Evolutionary conservation across 2,329 filamentous ascomycete species (phyloP), one percentile per base, ranked within the genome.

Genomic region (Colletotrichum liaoningense): DNA sequence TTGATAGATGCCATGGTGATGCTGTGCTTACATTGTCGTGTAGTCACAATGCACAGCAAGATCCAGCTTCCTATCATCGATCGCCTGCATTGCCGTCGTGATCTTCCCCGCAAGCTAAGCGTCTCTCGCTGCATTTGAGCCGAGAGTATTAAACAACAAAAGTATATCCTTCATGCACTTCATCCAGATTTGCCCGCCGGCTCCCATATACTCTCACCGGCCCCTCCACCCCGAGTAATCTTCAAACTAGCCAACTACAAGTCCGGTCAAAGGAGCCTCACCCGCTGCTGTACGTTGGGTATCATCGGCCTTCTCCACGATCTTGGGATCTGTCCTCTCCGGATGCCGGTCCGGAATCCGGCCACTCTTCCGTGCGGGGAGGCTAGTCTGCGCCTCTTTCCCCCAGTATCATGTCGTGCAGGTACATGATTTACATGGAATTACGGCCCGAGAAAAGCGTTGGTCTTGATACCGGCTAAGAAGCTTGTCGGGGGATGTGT

Each of bases 101-200:
- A 4, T 33, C 60, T 59, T 33, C 66, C 55, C 55, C 26, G 46
- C 26, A 52, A 30, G 70, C 60, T 66, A 55, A 72, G 65, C 58
- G 19, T n/a, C 55, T 57, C 16, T 7, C 12, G 19, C 16, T 72
- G 35, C 52, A 57, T 58, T 8, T 26, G 35, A 59, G 42, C 22
- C 14, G 46, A 24, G 28, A 14, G 14, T n/a, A 58, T 19, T 26
- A 28, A 64, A 64, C 42, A 59, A n/a, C 65, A n/a, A 19, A 6
- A 69, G 19, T 33, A 63, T 66, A 64, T 52, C 66, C 55, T 69
- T n/a, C n/a, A 5, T 9, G 24, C n/a, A 42, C 30, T 72, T 69
- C 66, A 22, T 72, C 46, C 46, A 46, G 35, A 16, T 54, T 63
- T 35, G 19, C 42, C 42, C 42, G 42, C 42, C 42, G 16, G 42